Evolutionary conservation across 2,329 filamentous ascomycete genomes (phyloP).

Genomic region (Madurella mycetomatis): DNA sequence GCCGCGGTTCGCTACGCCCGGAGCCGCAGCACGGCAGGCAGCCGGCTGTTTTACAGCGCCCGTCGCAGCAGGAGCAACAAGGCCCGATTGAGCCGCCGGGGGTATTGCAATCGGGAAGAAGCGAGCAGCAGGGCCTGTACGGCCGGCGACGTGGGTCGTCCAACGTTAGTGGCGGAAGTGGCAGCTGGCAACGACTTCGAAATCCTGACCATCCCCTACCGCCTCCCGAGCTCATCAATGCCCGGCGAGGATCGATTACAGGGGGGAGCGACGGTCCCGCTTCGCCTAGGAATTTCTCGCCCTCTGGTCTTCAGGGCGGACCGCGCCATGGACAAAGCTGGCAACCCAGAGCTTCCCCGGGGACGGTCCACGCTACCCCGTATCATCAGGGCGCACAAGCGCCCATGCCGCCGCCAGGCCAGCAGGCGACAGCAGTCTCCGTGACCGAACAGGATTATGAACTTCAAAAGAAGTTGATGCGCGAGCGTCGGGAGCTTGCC

Average conservation of each 20-base stretch:
- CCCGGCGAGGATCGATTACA: slow-evolving; percentile 46
- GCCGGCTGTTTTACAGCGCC: slow-evolving; percentile 74
- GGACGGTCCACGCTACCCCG: slow-evolving; percentile 37
- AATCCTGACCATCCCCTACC: slow-evolving; percentile 39
- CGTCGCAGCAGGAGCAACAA: slow-evolving; percentile 54
- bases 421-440: slow-evolving; percentile 30
- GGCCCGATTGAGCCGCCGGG: slow-evolving; percentile 77
- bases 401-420: slow-evolving; percentile 26
- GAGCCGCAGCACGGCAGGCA: slow-evolving; percentile 62
- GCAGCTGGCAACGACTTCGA: slow-evolving; percentile 58
- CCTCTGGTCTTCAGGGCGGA: slow-evolving; percentile 33
- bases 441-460: slow-evolving; percentile 16
- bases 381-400: slow-evolving; percentile 26
- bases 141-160: slow-evolving; percentile 80
- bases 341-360: slow-evolving; percentile 44
- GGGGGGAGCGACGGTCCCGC: slow-evolving; percentile 48
- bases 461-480: slow-evolving; percentile 58
- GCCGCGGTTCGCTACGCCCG: slow-evolving; percentile 64
- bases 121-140: slow-evolving; percentile 62
- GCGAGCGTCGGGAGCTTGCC: slow-evolving; percentile 63
- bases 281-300: slow-evolving; percentile 42
- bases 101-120: slow-evolving; percentile 76
- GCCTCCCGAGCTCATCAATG: slow-evolving; percentile 41
- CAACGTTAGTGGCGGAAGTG: slow-evolving; percentile 83
- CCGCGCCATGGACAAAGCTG: slow-evolving; percentile 34